Base-by-base conservation (phyloP, 768 basidiomycete species). In the Trametes villosa region DNA sequence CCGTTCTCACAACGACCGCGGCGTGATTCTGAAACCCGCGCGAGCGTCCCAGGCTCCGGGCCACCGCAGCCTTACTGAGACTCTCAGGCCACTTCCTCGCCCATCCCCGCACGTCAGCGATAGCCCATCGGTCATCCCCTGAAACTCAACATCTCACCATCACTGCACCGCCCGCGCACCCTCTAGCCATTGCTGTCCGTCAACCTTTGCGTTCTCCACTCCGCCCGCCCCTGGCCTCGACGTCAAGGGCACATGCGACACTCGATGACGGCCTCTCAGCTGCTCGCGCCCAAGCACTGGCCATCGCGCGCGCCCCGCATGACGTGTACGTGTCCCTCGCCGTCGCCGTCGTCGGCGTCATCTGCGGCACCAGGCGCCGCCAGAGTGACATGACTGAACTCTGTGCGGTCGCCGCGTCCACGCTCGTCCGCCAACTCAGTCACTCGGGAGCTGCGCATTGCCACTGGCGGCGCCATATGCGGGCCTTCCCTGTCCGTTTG, bases 21-120 rank as follows among this genome's bases (percentile, higher is more conserved):
- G 26, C 50, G 61, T 63, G 61, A 53, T 63, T 63, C 61, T 63
- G 61, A 63, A 63, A 63, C 60, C 20, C n/a, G 38, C 11, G 47
- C 47, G 47, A 49, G 47, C 27, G 56, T 36, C 36, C 47, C 47
- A 33, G 47, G 46, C 46, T 40, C 47, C 44, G 46, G 60, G 34
- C 45, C 41, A 34, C 33, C 30, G 40, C 48, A 61, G 24, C 53
- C 47, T 55, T 55, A 44, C 47, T n/a, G n/a, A n/a, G n/a, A n/a
- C n/a, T n/a, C n/a, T 20, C 47, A 26, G 60, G 41, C 40, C 38
- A 26, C 47, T 55, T 55, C 47, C 34, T 33, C 53, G 53, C 60
- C 47, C 47, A 50, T 61, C 47, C 60, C 53, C 53, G 46, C 42
- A 50, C 41, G 53, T 50, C 53, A 27, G n/a, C 33, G 20, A 42